These are phyloP conservation scores for Postia placenta DNA, from an alignment of 768 basidiomycete genomes.

Conservation along the genomic window DNA sequence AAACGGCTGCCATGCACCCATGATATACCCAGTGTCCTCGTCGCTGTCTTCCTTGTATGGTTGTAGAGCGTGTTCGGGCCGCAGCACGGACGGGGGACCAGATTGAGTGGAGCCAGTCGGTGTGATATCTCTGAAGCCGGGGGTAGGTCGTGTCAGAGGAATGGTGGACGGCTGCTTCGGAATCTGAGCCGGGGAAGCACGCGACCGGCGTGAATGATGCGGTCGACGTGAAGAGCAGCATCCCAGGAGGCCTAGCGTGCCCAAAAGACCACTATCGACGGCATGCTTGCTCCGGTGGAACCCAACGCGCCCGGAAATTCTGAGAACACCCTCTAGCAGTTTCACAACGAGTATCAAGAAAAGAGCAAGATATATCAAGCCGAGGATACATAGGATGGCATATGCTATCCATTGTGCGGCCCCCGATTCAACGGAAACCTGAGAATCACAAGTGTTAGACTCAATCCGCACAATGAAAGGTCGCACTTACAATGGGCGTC, in stretches of 20 bases:
- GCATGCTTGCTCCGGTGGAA: conserved; percentile 81
- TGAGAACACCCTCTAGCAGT: conserved; percentile 73
- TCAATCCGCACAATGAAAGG: conserved; percentile 7
- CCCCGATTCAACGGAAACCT: conserved; percentile 81
- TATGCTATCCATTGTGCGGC: conserved; percentile 93
- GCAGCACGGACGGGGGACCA: conserved; percentile 64
- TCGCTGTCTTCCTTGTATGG: conserved; percentile 78
- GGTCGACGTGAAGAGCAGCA: conserved; percentile 48
- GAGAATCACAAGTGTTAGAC: not conserved
- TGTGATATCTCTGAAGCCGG: conserved; percentile 21
- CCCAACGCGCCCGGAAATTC: conserved; percentile 68
- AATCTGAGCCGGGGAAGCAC: conserved; percentile 11
- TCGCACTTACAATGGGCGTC: conserved; percentile 69
- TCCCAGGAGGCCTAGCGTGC: conserved; percentile 70
- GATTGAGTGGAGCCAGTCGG: conserved; percentile 43
- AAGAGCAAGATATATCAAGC: conserved; percentile 80
- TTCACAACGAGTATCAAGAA: conserved; percentile 80
- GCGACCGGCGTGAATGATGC: conserved; percentile 12
- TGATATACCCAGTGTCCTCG: conserved; percentile 78
- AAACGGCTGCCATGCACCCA: conserved; percentile 91
- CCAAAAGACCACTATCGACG: conserved; percentile 83
- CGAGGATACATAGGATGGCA: conserved; percentile 79
- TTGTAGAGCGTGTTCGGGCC: conserved; percentile 71
- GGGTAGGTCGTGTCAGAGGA: conserved; percentile 19
- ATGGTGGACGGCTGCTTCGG: conserved; percentile 17